phyloP scores from a whole-genome alignment of 78 protist genomes.

The Dictyostelium intermedium region DNA sequence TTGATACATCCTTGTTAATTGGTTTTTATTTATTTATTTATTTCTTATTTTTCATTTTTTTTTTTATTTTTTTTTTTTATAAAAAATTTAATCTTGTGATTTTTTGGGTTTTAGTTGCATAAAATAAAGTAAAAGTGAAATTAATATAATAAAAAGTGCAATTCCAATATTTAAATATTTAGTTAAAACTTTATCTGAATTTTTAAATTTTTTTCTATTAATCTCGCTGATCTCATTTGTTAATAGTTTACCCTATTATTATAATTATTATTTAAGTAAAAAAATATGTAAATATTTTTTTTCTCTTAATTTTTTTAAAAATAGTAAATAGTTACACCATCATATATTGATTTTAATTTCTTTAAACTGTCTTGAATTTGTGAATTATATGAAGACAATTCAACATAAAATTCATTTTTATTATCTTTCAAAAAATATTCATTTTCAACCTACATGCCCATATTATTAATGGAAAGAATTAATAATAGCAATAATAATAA shows the following conservation, averaged over 20 bases:
- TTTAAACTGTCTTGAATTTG: background rate
- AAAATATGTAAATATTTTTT: background rate
- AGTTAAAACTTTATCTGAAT: background rate
- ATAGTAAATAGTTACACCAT: background rate
- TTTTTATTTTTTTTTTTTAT: background rate
- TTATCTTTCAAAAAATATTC: constrained; percentile 1
- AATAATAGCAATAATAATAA: no score
- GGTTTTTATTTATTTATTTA: no score
- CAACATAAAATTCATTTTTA: background rate
- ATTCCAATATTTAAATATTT: background rate
- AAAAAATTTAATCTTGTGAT: background rate
- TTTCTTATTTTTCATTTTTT: background rate
- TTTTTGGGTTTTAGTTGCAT: background rate
- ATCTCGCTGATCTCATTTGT: background rate
- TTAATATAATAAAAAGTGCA: background rate
- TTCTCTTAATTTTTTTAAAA: background rate
- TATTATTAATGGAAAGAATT: background rate
- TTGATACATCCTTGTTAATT: no score
- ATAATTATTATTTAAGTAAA: background rate
- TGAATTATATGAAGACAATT: background rate
- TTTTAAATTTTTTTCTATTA: background rate
- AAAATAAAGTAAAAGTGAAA: background rate
- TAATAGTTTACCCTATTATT: background rate
- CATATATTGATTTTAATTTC: background rate
- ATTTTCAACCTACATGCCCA: background rate